Conservation (phyloP, 2,329 filamentous ascomycete genomes). For the Pseudocercospora pini-densiflorae region DNA sequence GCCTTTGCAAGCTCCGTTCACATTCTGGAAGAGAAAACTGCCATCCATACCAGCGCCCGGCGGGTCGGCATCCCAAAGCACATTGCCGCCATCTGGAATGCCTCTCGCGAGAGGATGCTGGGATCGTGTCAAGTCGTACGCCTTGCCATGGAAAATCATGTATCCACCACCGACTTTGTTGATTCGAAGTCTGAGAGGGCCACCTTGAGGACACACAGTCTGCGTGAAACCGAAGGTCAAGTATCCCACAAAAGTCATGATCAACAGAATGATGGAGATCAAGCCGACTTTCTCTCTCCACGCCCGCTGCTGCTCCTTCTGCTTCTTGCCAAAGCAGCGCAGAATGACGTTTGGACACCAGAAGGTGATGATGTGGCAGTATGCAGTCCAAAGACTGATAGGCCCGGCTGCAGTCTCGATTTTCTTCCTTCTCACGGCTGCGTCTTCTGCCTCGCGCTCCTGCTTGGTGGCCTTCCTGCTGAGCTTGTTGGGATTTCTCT, state of each 20-base stretch:
- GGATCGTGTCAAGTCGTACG: conserved; percentile 80
- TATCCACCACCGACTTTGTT: conserved; percentile 82
- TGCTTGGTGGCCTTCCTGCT: conserved; percentile 70
- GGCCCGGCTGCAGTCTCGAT: conserved; percentile 70
- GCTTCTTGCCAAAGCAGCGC: conserved; percentile 80
- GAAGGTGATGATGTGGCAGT: conserved; percentile 92
- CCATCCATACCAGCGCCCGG: conserved; percentile 88
- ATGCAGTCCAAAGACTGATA: conserved; percentile 91
- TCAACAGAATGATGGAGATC: conserved; percentile 87
- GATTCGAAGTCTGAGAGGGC: conserved; percentile 70
- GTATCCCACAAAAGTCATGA: conserved; percentile 90
- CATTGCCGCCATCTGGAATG: conserved; percentile 74
- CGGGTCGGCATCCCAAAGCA: conserved; percentile 82
- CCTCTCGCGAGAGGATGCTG: conserved; percentile 80
- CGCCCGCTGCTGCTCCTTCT: conserved; percentile 84
- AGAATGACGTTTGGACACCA: conserved; percentile 89
- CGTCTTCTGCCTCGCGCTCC: conserved; percentile 63
- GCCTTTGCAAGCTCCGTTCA: conserved; percentile 94
- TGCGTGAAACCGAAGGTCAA: conserved; percentile 95
- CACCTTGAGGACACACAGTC: conserved; percentile 77
- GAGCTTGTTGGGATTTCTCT: conserved; percentile 40
- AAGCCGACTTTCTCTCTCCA: conserved; percentile 99
- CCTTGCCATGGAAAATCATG: conserved; percentile 95
- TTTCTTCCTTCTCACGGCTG: conserved; percentile 53
- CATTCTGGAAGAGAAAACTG: conserved; percentile 97